These are phyloP conservation scores for Fraxinus angustifolia DNA, from an alignment of 305 asterid genomes.

Conservation along the genomic window DNA sequence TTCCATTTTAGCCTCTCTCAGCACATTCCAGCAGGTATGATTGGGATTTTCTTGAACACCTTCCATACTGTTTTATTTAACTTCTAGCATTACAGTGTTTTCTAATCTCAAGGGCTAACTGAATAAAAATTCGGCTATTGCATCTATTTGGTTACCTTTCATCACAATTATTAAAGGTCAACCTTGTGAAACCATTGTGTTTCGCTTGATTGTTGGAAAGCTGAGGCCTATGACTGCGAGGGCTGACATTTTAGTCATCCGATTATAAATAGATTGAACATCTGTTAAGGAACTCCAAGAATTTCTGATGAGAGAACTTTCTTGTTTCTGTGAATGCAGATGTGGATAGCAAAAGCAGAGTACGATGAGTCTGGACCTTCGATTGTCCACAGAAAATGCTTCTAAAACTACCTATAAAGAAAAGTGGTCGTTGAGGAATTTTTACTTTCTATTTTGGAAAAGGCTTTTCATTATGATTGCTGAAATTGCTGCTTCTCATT, in stretches of 20 bases:
- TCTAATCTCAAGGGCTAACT: not conserved
- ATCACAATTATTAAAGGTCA: not conserved
- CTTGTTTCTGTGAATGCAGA: not conserved
- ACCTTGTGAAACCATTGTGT: not conserved
- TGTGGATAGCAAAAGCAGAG: slow-evolving; percentile 2
- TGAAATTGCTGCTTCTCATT: not conserved
- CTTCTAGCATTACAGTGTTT: not conserved
- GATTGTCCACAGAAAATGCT: not conserved
- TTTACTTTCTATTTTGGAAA: not conserved
- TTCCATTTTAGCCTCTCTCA: slow-evolving; percentile 50
- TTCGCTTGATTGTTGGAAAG: not conserved
- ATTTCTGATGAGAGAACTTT: not conserved
- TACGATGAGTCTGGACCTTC: slow-evolving; percentile 4
- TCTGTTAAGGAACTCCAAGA: not conserved
- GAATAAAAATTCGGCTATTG: not conserved
- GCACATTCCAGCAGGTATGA: slow-evolving; percentile 60
- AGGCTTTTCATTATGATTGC: not conserved
- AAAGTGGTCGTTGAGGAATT: not conserved
- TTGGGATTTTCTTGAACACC: not conserved
- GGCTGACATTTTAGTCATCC: not conserved
- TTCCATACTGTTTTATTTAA: not conserved
- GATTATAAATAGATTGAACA: not conserved
- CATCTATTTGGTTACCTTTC: not conserved
- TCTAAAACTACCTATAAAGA: not conserved
- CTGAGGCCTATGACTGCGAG: not conserved